Evolutionary conservation across 768 basidiomycete species (phyloP).

Genomic region (Thelephora aurantiotincta): DNA sequence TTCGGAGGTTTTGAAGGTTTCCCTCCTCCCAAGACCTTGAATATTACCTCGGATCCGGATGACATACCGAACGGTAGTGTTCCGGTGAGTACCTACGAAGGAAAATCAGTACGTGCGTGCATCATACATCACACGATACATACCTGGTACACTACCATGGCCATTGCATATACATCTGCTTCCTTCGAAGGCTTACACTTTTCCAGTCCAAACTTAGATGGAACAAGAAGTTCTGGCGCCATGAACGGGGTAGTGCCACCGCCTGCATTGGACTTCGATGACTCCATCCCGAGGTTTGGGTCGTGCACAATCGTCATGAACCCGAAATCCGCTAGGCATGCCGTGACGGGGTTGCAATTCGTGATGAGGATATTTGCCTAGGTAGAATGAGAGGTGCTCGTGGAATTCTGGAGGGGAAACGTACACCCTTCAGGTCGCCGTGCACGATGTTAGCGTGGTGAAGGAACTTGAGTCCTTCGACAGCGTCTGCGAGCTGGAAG

Average conservation of each 20-base stretch:
- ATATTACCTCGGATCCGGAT: slow-evolving; percentile 1
- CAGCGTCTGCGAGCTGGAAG: not conserved
- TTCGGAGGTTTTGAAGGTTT: not conserved
- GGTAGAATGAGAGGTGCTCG: too few relatives aligned
- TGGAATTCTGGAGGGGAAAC: too few relatives aligned
- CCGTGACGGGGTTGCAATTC: slow-evolving; percentile 3
- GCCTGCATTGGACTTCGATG: not conserved
- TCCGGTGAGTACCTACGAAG: slow-evolving; percentile 1
- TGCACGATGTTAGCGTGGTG: too few relatives aligned
- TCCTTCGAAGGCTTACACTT: slow-evolving; percentile 1
- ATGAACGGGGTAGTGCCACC: slow-evolving; percentile 10
- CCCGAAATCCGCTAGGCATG: slow-evolving; percentile 14
- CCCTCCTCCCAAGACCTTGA: slow-evolving; percentile 1
- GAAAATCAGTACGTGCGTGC: not conserved
- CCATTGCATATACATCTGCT: slow-evolving; percentile 11
- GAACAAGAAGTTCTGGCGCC: slow-evolving; percentile 11
- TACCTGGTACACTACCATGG: slow-evolving; percentile 8
- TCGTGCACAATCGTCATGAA: slow-evolving; percentile 7
- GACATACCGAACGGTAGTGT: not conserved
- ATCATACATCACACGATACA: not conserved
- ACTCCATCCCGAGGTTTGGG: slow-evolving; percentile 7
- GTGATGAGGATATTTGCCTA: slow-evolving; percentile 13
- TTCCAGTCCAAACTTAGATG: not conserved
- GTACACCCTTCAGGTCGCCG: too few relatives aligned
- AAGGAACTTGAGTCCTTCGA: too few relatives aligned